Evolutionary conservation across 2,329 filamentous ascomycete species (phyloP).

Genomic region (Fusarium redolens): DNA sequence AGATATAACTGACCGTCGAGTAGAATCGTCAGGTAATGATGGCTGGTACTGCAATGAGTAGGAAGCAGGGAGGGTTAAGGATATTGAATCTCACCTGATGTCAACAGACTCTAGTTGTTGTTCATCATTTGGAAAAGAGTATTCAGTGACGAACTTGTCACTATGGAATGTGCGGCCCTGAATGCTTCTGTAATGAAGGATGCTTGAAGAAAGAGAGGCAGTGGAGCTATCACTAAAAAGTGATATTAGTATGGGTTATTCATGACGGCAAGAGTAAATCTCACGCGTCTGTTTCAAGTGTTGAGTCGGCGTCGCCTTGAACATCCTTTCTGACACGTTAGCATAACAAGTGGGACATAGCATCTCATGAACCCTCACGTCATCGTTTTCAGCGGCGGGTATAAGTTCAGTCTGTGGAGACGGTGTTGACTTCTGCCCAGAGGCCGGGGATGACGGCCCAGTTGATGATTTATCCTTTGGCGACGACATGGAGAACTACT

Average conservation of each 20-base stretch:
- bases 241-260: rapidly evolving
- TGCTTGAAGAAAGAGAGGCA: slow-evolving; percentile 21
- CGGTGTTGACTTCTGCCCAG: background rate
- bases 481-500: background rate
- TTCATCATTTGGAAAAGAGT: slow-evolving; percentile 25
- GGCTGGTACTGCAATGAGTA: background rate
- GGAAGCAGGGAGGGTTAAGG: rapidly evolving
- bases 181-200: slow-evolving; percentile 20
- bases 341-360: rapidly evolving
- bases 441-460: background rate
- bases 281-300: background rate
- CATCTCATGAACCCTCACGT: background rate
- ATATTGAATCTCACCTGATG: background rate
- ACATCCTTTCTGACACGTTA: background rate
- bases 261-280: rapidly evolving
- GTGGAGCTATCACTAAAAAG: slow-evolving; percentile 7
- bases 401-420: background rate
- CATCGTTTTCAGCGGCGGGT: background rate
- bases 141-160: slow-evolving; percentile 21
- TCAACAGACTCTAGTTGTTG: slow-evolving; percentile 27
- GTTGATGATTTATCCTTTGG: background rate
- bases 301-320: background rate
- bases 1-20: slow-evolving; percentile 14
- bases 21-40: slow-evolving; percentile 23
- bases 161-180: slow-evolving; percentile 28